Evolutionary conservation across 106 monocot species (phyloP).

Genomic region (Xerophyta viscosa): DNA sequence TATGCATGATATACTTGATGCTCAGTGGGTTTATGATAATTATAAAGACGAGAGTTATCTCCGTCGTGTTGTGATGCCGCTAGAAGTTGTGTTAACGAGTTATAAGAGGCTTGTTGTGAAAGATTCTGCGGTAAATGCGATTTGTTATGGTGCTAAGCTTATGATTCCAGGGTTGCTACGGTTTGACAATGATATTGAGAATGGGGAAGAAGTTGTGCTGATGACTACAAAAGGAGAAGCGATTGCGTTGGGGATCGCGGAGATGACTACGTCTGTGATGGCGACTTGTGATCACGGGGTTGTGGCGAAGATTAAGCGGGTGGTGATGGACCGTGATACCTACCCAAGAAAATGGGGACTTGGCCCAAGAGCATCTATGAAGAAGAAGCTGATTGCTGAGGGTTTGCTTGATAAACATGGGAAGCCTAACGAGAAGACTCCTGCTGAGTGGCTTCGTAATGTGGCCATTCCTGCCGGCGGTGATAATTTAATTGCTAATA

Average conservation of each 20-base stretch:
- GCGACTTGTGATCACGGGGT: conserved; percentile 89
- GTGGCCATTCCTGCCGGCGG: conserved; percentile 59
- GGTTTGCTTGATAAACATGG: too few relatives aligned
- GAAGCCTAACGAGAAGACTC: conserved; percentile 94
- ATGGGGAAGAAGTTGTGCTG: conserved; percentile 84
- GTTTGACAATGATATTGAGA: conserved; percentile 87
- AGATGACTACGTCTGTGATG: conserved; percentile 95
- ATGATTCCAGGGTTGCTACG: too few relatives aligned
- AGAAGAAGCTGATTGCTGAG: too few relatives aligned
- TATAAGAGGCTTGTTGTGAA: conserved; percentile 90
- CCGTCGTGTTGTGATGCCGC: conserved; percentile 74
- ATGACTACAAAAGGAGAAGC: conserved; percentile 97
- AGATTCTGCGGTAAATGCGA: too few relatives aligned
- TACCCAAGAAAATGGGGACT: conserved; percentile 95
- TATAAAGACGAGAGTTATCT: too few relatives aligned
- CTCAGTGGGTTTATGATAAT: too few relatives aligned
- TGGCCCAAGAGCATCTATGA: too few relatives aligned
- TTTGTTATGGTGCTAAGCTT: too few relatives aligned
- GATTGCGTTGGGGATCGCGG: conserved; percentile 76
- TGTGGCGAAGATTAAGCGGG: conserved; percentile 80
- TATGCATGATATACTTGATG: too few relatives aligned
- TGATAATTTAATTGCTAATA: too few relatives aligned
- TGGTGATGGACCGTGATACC: conserved; percentile 92
- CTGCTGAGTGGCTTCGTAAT: conserved; percentile 78
- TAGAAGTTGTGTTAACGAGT: conserved; percentile 78